These are phyloP conservation scores for Neurospora sp. DNA, from an alignment of 495 filamentous ascomycete genomes.

Conservation along the genomic window DNA sequence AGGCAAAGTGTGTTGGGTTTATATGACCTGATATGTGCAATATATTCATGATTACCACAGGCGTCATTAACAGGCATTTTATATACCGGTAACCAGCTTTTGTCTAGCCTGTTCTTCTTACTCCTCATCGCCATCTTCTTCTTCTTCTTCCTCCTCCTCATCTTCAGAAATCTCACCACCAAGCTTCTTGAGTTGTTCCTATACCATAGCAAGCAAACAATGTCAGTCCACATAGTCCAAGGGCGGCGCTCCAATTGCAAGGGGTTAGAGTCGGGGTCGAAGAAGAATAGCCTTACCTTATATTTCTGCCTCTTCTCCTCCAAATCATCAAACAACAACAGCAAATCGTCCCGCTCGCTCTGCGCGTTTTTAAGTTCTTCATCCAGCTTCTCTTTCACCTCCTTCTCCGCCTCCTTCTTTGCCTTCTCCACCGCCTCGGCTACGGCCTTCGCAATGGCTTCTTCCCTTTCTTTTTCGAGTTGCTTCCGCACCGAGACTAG, in stretches of 20 bases:
- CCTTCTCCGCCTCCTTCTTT: constrained; percentile 1
- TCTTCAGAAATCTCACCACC: constrained; percentile 69
- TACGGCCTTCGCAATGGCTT: not conserved
- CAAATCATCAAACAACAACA: constrained; percentile 83
- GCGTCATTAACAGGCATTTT: not conserved
- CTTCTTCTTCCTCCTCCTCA: constrained; percentile 62
- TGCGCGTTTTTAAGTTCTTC: constrained; percentile 55
- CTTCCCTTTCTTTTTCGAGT: not conserved
- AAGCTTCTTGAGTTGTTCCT: constrained; percentile 63
- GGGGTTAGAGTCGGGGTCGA: too few species aligned
- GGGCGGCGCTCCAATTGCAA: too few species aligned
- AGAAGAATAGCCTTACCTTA: constrained; percentile 46
- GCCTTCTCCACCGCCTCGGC: not conserved
- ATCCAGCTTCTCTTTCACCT: constrained; percentile 45
- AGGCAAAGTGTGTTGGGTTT: not conserved
- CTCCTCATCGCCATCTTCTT: constrained; percentile 45
- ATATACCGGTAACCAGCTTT: not conserved
- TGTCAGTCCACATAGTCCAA: constrained; percentile 18
- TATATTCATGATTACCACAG: not conserved
- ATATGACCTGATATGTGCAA: not conserved
- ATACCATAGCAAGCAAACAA: constrained; percentile 8
- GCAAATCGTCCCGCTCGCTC: constrained; percentile 67
- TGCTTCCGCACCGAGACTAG: not conserved
- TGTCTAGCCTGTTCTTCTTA: constrained; percentile 11
- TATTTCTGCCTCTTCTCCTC: constrained; percentile 74